Evolutionary conservation across 2,329 filamentous ascomycete genomes (phyloP).

Genomic region (Coniella vitis): DNA sequence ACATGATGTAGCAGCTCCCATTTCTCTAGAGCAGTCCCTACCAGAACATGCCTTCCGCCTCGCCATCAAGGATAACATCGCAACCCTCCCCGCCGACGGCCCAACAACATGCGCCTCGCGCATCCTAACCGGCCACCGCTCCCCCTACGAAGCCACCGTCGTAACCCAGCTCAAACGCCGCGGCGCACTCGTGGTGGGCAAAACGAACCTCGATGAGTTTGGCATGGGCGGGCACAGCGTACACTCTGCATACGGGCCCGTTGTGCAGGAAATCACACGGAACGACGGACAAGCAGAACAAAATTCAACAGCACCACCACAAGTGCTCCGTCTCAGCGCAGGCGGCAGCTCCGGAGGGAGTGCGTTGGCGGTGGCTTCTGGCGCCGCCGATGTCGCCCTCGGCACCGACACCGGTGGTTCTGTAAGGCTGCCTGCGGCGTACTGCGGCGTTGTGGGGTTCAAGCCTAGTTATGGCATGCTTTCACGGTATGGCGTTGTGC

Average conservation of each 20-base stretch:
- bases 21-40: not conserved
- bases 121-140: constrained; percentile 63
- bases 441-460: constrained; percentile 75
- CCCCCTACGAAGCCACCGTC: constrained; percentile 78
- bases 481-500: constrained; percentile 78
- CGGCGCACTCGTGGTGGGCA: constrained; percentile 61
- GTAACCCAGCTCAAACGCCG: constrained; percentile 58
- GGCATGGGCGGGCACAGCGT: constrained; percentile 32
- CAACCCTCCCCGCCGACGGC: constrained; percentile 34
- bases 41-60: constrained; percentile 33
- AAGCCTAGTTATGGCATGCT: constrained; percentile 89
- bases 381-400: constrained; percentile 56
- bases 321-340: constrained; percentile 47
- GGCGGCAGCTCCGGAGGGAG: constrained; percentile 93
- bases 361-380: constrained; percentile 70
- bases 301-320: constrained; percentile 12
- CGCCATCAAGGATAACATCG: constrained; percentile 74
- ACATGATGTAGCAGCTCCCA: not conserved
- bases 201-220: constrained; percentile 80
- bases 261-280: constrained; percentile 20
- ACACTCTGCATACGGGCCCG: constrained; percentile 23
- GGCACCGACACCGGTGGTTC: constrained; percentile 94
- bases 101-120: constrained; percentile 78
- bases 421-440: constrained; percentile 79
- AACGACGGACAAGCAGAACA: constrained; percentile 16